phyloP scores from a whole-genome alignment of 1,284 basidiomycete genomes.

The Schizopora paradoxa region DNA sequence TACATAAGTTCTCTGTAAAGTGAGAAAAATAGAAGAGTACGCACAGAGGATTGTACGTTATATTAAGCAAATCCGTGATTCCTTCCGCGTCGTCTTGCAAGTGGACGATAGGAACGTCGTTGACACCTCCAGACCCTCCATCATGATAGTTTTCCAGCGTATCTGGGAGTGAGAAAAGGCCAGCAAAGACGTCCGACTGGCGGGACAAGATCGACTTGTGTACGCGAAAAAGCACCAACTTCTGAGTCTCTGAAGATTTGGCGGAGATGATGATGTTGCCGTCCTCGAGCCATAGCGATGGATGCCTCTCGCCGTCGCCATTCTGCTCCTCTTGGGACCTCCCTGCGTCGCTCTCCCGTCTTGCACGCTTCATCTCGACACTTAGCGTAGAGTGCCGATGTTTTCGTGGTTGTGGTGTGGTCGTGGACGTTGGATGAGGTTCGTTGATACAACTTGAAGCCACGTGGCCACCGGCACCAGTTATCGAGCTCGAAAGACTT shows the following conservation, averaged over 20 bases:
- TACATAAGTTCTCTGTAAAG: no score
- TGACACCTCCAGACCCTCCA: no score
- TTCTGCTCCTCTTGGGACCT: neutral
- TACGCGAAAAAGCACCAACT: neutral
- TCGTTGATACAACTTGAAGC: no score
- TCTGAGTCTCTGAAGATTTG: neutral
- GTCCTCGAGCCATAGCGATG: constrained; percentile 3
- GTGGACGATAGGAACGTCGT: neutral
- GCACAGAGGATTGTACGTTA: constrained; percentile 4
- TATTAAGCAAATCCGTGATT: constrained; percentile 1
- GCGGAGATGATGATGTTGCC: neutral
- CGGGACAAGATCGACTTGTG: neutral
- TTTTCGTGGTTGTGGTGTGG: no score
- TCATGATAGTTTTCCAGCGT: no score
- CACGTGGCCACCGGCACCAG: no score
- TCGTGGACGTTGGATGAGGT: no score
- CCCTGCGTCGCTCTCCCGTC: neutral
- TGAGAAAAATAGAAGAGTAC: neutral
- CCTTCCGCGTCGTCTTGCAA: constrained; percentile 1
- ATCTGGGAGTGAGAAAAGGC: neutral
- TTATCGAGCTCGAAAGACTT: no score
- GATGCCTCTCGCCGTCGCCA: neutral
- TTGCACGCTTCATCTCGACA: neutral
- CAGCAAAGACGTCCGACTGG: neutral
- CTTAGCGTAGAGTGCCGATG: no score